These are phyloP conservation scores for Anthracocystis setariae DNA, from an alignment of 1,284 basidiomycete species.

Conservation along the genomic window DNA sequence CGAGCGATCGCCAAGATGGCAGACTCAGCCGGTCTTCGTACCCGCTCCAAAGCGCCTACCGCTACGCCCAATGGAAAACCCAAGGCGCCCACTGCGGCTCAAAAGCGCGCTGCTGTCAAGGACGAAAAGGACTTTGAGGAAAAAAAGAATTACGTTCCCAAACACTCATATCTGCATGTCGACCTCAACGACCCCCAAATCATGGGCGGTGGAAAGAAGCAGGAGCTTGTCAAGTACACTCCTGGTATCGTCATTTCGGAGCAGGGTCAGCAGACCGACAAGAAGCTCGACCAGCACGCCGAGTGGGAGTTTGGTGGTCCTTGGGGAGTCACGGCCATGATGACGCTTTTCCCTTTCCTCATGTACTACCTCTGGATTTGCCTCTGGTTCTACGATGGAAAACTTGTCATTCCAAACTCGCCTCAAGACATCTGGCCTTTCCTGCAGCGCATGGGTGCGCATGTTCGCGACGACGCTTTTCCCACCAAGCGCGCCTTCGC, in stretches of 20 bases:
- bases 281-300: slow-evolving; percentile 63
- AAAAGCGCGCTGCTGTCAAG: slow-evolving; percentile 39
- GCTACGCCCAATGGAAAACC: slow-evolving; percentile 26
- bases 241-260: slow-evolving; percentile 67
- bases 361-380: slow-evolving; percentile 99
- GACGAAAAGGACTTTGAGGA: slow-evolving; percentile 30
- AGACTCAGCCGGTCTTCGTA: slow-evolving; percentile 49
- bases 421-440: slow-evolving; percentile 82
- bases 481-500: slow-evolving; percentile 81
- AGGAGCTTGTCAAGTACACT: slow-evolving; percentile 55
- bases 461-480: slow-evolving; percentile 87
- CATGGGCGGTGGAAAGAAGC: slow-evolving; percentile 62
- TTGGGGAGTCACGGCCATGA: slow-evolving; percentile 88
- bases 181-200: slow-evolving; percentile 65
- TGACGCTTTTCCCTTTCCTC: slow-evolving; percentile 88
- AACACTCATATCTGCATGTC: slow-evolving; percentile 58
- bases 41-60: slow-evolving; percentile 31
- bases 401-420: slow-evolving; percentile 80
- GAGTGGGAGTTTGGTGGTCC: slow-evolving; percentile 90
- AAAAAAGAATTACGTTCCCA: slow-evolving; percentile 41
- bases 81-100: slow-evolving; percentile 22
- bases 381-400: slow-evolving; percentile 93
- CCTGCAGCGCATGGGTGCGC: slow-evolving; percentile 82
- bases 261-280: slow-evolving; percentile 62
- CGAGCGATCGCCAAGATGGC: slow-evolving; percentile 18